Conservation (phyloP, 495 filamentous ascomycete species). For the Aspergillus mulundensis region DNA sequence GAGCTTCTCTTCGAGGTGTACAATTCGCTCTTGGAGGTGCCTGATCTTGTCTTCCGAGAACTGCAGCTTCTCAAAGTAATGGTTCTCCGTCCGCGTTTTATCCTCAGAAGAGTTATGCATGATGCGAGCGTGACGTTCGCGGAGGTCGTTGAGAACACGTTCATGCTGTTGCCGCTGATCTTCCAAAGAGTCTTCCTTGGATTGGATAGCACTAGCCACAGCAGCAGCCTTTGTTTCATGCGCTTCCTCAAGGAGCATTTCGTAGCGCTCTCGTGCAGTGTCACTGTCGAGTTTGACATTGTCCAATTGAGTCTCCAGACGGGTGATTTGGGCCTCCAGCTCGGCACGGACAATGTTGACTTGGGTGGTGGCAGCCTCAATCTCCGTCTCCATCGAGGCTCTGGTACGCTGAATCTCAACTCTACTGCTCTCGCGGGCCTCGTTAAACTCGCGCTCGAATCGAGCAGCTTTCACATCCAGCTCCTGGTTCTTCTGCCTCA, state of each 20-base stretch:
- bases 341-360: conserved; percentile 74
- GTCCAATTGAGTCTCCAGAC: conserved; percentile 66
- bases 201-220: conserved; percentile 52
- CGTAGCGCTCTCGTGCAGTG: conserved; percentile 65
- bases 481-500: conserved; percentile 66
- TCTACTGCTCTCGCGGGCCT: conserved; percentile 70
- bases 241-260: conserved; percentile 74
- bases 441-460: conserved; percentile 78
- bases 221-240: conserved; percentile 48
- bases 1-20: conserved; percentile 81
- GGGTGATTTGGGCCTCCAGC: conserved; percentile 66
- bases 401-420: conserved; percentile 75
- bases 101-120: conserved; percentile 69
- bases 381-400: conserved; percentile 70
- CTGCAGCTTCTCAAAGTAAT: conserved; percentile 65
- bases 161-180: conserved; percentile 69
- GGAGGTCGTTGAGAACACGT: conserved; percentile 57
- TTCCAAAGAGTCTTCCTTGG: conserved; percentile 60
- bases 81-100: conserved; percentile 62
- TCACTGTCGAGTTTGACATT: conserved; percentile 68
- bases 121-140: conserved; percentile 67
- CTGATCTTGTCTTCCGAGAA: conserved; percentile 75
- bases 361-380: conserved; percentile 76
- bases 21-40: conserved; percentile 74
- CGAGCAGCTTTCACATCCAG: conserved; percentile 57